These are phyloP conservation scores for Cyberlindnera sargentensis DNA, from an alignment of 805 yeast species.

Conservation along the genomic window DNA sequence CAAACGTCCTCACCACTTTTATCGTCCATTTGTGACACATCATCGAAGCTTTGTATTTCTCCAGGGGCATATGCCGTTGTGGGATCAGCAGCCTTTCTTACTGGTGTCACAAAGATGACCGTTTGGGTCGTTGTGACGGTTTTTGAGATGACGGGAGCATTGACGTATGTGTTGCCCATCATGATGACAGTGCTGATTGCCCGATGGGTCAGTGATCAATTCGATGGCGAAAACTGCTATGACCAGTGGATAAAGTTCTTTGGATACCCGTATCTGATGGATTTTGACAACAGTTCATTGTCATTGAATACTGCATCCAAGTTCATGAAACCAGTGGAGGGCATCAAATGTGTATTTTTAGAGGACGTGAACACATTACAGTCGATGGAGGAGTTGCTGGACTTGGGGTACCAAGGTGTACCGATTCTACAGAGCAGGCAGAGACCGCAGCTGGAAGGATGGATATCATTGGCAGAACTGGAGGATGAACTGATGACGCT, in stretches of 20 bases:
- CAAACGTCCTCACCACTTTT: constrained; percentile 34
- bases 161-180: constrained; percentile 75
- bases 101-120: constrained; percentile 77
- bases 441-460: constrained; percentile 34
- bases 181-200: constrained; percentile 78
- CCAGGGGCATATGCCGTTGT: constrained; percentile 87
- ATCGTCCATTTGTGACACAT: constrained; percentile 33
- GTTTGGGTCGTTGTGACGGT: constrained; percentile 74
- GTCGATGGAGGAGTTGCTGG: constrained; percentile 18
- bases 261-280: constrained; percentile 37
- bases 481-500: constrained; percentile 20
- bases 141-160: constrained; percentile 82
- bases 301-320: constrained; percentile 30
- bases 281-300: constrained; percentile 29
- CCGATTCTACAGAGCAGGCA: constrained; percentile 35
- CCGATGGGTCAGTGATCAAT: constrained; percentile 61
- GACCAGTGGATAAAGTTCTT: constrained; percentile 45
- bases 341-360: constrained; percentile 23
- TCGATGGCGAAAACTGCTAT: constrained; percentile 54
- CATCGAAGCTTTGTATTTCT: constrained; percentile 51
- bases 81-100: constrained; percentile 77
- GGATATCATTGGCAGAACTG: constrained; percentile 34
- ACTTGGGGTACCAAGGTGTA: constrained; percentile 29
- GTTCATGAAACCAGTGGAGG: constrained; percentile 29
- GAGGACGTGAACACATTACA: constrained; percentile 26